Percentiles rank a stretch among this genome's conserved stretches.
Conservation (phyloP, 345 rosid species). For the Aethionema arabicum region DNA sequence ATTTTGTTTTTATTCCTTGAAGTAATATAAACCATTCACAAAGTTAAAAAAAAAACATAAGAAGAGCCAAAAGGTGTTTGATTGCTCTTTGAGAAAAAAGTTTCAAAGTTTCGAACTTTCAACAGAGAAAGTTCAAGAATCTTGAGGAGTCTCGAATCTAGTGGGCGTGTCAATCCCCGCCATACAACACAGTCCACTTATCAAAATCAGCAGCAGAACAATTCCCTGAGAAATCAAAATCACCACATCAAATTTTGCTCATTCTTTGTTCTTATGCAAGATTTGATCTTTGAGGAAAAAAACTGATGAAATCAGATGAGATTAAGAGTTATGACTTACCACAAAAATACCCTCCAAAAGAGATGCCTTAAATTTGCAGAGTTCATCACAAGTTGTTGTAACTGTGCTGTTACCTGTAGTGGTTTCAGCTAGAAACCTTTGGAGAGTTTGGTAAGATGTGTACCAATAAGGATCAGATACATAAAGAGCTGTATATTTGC, state of each 20-base stretch:
- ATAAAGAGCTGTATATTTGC: slow-evolving; percentile 63
- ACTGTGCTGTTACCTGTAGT: slow-evolving; percentile 42
- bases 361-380: slow-evolving; percentile 76
- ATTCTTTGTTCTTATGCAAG: too few species aligned
- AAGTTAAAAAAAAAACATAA: too few species aligned
- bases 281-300: too few species aligned
- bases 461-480: slow-evolving; percentile 62
- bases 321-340: slow-evolving; percentile 44
- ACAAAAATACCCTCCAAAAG: slow-evolving; percentile 74
- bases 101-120: too few species aligned
- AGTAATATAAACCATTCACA: too few species aligned
- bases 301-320: neutral
- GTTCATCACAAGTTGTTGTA: slow-evolving; percentile 54
- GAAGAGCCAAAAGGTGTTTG: slow-evolving; percentile 2
- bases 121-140: slow-evolving; percentile 45
- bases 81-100: neutral
- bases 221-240: slow-evolving; percentile 52
- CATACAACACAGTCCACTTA: slow-evolving; percentile 97
- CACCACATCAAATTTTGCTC: too few species aligned
- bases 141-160: slow-evolving; percentile 92
- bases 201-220: slow-evolving; percentile 78
- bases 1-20: too few species aligned
- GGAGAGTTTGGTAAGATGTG: slow-evolving; percentile 52
- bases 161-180: slow-evolving; percentile 94
- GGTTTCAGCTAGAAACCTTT: slow-evolving; percentile 68